Base-by-base conservation (phyloP, 2,329 filamentous ascomycete genomes). In the Phaeosphaeria sp. region DNA sequence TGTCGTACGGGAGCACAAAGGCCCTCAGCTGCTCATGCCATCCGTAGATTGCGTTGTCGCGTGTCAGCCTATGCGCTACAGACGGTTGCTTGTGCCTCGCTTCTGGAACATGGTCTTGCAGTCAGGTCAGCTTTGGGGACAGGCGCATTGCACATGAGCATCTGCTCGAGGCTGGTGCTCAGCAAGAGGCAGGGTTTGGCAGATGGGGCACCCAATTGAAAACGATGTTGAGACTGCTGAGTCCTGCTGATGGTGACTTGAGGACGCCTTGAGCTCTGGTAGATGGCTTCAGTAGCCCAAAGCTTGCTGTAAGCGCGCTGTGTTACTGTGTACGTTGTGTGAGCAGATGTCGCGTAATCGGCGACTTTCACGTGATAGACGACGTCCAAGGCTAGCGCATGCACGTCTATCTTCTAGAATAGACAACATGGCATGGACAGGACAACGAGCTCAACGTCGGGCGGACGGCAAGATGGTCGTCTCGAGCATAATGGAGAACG, bases 1-100 rank as follows among this genome's bases (percentile, higher is more conserved):
- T 27, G 54, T 59, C 23, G 55, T 52, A 50, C 58, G 57, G 58
- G 53, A 49, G 49, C 21, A 55, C 56, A 54, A 47, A 21, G 46
- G 42, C 55, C 55, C 61, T 55, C 62, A 59, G 55, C 55, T 65
- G 59, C 50, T 56, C 44, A 56, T 51, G 52, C 44, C 50, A 60
- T 18, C 13, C 21, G 13, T 44, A 23, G 20, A 36, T 54, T n/a
- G 41, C 48, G 23, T 46, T 58, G 46, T 59, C 58, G 56, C 48
- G 48, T 54, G 58, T 57, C 52, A 59, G 52, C 46, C 27, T 22
- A 25, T 36, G 53, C 48, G 47, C 22, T 39, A 52, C 25, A 27
- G 33, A 54, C 39, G 20, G 18, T 36, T 20, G 42, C 22, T 44
- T 36, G 42, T 44, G 42, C n/a, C 17, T 44, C 21, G 42, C 42